A percentile compares a stretch with the other conserved stretches of the same genome.
Evolutionary conservation across 169 alveolate genomes (phyloP).

Genomic region (Plasmodium yoelii): DNA sequence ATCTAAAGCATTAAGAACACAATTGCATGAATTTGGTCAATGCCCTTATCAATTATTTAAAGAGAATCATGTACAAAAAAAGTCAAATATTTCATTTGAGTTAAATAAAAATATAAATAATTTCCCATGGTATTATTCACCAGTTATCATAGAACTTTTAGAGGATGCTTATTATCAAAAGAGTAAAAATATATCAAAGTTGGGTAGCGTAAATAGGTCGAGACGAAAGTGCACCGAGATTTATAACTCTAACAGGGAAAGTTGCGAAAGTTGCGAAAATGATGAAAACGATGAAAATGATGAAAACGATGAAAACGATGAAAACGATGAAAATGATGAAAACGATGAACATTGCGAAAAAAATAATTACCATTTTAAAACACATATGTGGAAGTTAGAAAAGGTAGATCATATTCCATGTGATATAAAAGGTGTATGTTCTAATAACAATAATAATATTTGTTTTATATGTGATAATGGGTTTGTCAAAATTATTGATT

Average conservation of each 20-base stretch:
- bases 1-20: conserved; percentile 88
- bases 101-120: conserved; percentile 17
- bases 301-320: no score
- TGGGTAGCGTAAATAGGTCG: not conserved
- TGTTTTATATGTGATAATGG: conserved; percentile 73
- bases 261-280: no score
- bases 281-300: no score
- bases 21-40: conserved; percentile 92
- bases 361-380: no score
- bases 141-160: conserved; percentile 16
- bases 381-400: conserved; percentile 23
- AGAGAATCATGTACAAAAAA: conserved; percentile 85
- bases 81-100: not conserved
- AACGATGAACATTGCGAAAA: no score
- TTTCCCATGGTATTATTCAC: conserved; percentile 62
- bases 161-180: not conserved
- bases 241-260: no score
- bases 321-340: no score
- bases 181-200: not conserved
- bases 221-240: not conserved
- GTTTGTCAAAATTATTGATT: conserved; percentile 24
- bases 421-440: conserved; percentile 32
- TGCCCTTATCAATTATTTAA: conserved; percentile 90
- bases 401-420: conserved; percentile 24
- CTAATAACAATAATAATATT: not conserved